Percentiles rank a stretch among this genome's conserved stretches.
Evolutionary conservation across 202 grass and related monocot species (phyloP).

Genomic region (Setaria viridis): DNA sequence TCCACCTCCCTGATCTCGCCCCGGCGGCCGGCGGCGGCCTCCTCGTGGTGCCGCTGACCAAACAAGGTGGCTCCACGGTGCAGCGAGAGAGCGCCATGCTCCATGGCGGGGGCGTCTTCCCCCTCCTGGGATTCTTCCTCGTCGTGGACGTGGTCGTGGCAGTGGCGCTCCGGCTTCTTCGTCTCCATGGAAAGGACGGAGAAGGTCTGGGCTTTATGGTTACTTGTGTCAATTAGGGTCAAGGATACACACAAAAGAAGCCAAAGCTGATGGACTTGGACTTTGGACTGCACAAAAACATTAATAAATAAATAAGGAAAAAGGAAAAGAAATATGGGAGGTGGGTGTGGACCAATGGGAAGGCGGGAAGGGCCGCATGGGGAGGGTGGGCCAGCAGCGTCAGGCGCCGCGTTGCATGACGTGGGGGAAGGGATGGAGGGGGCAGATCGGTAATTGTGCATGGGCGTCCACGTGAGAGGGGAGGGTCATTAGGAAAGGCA

Average conservation of each 20-base stretch:
- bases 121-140: slow-evolving; percentile 1
- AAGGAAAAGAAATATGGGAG: not conserved
- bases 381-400: slow-evolving; percentile 13
- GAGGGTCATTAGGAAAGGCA: not conserved
- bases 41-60: not conserved
- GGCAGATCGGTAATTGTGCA: slow-evolving; percentile 36
- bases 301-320: not conserved
- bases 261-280: slow-evolving; percentile 48
- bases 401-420: slow-evolving; percentile 32
- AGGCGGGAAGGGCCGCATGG: not conserved
- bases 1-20: slow-evolving; percentile 62
- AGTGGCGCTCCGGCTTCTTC: slow-evolving; percentile 37
- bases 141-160: slow-evolving; percentile 16
- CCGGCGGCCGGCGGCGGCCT: not conserved
- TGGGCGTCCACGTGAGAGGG: not conserved
- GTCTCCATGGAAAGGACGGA: slow-evolving; percentile 45
- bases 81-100: slow-evolving; percentile 19
- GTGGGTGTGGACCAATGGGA: slow-evolving; percentile 44
- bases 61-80: slow-evolving; percentile 6
- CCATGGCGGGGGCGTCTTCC: slow-evolving; percentile 12
- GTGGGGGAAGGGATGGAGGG: not conserved
- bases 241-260: slow-evolving; percentile 45
- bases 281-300: slow-evolving; percentile 21
- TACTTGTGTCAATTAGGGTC: slow-evolving; percentile 50
- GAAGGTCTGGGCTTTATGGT: slow-evolving; percentile 40